Evolutionary conservation across 73 alveolate genomes (phyloP), one percentile per base, ranked within the genome.

Genomic region (Tetrahymena elliotti): DNA sequence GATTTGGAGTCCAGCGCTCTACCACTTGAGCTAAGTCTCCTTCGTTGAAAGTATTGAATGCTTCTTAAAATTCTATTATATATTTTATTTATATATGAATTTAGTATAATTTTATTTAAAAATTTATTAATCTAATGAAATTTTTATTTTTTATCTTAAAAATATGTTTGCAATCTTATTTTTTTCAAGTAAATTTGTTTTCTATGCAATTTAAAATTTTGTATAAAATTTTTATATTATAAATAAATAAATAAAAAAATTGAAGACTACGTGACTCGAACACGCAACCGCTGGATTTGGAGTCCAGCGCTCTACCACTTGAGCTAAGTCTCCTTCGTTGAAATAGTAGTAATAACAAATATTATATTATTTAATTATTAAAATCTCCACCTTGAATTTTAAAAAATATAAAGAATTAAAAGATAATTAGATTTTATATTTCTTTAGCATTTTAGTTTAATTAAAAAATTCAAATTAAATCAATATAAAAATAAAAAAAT

Each of bases 1-100:
- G 97, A 95, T 93, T 93, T 95, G 97, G 96, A 95, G 93, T 95
- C 96, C 97, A 93, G 93, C 96, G 96, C 97, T 95, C 97, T 93
- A 93, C 96, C 96, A 83, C 53, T 83, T 95, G 97, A 93, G 97
- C 97, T 95, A 95, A 95, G 96, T 93, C 97, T 93, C 68, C 96
- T 68, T 68, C 88, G 88, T 68, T 68, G 88, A 68, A 3, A 68
- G 27, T 68, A 68, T 68, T 24, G 88, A 4, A 27, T 22, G 20
- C 31, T 12, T 68, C 33, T 22, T 16, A n/a, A 68, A 68, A 68
- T 68, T 68, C 88, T 68, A 68, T 1, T 22, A 47, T 47, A 47
- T 10, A 47, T 47, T 47, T 47, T n/a, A n/a, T n/a, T n/a, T n/a
- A n/a, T n/a, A n/a, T n/a, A n/a, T n/a, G n/a, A n/a, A n/a, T n/a